Conservation (phyloP, 2,329 filamentous ascomycete species). For the Fusarium sp. region DNA sequence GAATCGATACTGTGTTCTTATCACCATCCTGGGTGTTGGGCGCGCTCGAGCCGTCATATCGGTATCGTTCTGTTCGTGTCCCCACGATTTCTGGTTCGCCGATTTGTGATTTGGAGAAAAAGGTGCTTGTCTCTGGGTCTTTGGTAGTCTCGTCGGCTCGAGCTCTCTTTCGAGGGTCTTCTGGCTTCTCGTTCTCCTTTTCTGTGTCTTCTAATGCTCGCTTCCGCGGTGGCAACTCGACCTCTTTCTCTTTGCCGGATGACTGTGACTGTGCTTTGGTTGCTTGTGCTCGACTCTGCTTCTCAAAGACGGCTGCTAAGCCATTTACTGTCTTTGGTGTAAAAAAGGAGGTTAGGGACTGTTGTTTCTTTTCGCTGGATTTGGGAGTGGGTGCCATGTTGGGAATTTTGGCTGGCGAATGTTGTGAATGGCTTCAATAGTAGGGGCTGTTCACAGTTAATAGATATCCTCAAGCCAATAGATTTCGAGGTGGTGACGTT, state of each 20-base stretch:
- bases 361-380: constrained; percentile 74
- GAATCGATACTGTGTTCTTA: constrained; percentile 44
- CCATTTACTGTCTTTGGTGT: constrained; percentile 70
- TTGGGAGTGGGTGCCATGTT: constrained; percentile 56
- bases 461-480: constrained; percentile 7
- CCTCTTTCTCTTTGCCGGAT: constrained; percentile 48
- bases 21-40: constrained; percentile 45
- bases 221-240: constrained; percentile 59
- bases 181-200: constrained; percentile 58
- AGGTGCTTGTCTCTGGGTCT: constrained; percentile 50
- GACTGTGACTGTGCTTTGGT: constrained; percentile 48
- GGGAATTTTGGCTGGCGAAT: not conserved
- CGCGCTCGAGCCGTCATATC: constrained; percentile 63
- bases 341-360: constrained; percentile 90
- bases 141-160: constrained; percentile 59
- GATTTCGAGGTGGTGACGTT: constrained; percentile 43
- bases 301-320: constrained; percentile 54
- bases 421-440: constrained; percentile 6
- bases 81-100: constrained; percentile 43
- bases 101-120: constrained; percentile 49
- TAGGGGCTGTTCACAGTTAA: constrained; percentile 21
- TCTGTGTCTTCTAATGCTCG: constrained; percentile 64
- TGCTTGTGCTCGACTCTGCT: constrained; percentile 48
- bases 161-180: constrained; percentile 60
- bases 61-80: constrained; percentile 65